Percentiles rank a stretch among this genome's conserved stretches.
These are phyloP conservation scores for Anaeromyces robustus DNA, from an alignment of 192 early-diverging fungal genomes.

Conservation along the genomic window DNA sequence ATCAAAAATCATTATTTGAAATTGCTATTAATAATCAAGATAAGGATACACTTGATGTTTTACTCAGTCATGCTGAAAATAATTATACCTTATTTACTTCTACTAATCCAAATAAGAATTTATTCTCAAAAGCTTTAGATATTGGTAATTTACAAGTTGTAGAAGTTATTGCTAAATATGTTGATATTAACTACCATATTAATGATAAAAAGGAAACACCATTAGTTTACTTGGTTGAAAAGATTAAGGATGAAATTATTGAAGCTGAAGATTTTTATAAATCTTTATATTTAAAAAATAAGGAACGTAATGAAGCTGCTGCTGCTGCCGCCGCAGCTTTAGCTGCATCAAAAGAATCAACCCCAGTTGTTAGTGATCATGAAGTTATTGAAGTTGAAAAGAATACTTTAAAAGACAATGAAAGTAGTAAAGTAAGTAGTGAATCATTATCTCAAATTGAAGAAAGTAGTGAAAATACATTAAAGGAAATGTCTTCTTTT, in stretches of 20 bases:
- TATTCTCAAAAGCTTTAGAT: neutral
- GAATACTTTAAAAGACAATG: neutral
- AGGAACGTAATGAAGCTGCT: neutral
- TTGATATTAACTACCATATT: neutral
- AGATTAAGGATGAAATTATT: neutral
- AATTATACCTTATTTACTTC: neutral
- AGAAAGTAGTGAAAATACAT: neutral
- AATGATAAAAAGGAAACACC: neutral
- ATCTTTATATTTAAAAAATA: neutral
- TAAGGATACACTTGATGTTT: neutral
- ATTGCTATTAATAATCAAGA: neutral
- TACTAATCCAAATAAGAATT: neutral
- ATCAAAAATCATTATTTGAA: neutral
- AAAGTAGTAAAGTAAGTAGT: neutral
- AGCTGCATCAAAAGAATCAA: neutral
- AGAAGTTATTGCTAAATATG: neutral
- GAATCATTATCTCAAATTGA: neutral
- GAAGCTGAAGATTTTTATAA: neutral
- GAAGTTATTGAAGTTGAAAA: neutral
- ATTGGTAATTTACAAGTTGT: neutral
- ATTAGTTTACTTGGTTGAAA: neutral
- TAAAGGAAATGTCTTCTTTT: neutral
- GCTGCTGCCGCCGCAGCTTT: neutral
- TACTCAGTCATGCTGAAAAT: neutral
- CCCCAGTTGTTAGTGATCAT: neutral